Conservation (phyloP, 2,329 filamentous ascomycete species). For the Didymella segeticola region DNA sequence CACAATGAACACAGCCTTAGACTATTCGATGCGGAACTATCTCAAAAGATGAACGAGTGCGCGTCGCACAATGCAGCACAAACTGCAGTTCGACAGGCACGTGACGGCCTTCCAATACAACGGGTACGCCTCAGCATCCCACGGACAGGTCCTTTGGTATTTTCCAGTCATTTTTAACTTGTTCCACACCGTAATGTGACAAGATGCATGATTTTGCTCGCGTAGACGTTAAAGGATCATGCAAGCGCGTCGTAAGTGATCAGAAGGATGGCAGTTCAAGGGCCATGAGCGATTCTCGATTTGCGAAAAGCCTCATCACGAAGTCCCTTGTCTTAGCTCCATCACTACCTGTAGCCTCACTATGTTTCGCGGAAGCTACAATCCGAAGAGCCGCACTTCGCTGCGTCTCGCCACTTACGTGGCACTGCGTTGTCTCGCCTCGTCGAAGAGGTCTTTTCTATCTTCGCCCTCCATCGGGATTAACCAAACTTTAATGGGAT, state of each 20-base stretch:
- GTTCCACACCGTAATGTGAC: background rate
- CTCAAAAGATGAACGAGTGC: conserved; percentile 24
- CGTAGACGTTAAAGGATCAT: background rate
- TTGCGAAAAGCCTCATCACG: conserved; percentile 7
- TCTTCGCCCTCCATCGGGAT: background rate
- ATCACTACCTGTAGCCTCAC: conserved; percentile 5
- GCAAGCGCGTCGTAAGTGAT: background rate
- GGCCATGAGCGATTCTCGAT: conserved; percentile 4
- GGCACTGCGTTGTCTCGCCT: conserved; percentile 8
- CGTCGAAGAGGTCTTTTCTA: background rate
- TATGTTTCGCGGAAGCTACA: conserved; percentile 4
- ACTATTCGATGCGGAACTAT: conserved; percentile 22
- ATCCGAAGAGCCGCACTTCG: conserved; percentile 14
- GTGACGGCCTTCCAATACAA: conserved; percentile 13
- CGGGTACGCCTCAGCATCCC: background rate
- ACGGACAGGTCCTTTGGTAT: conserved; percentile 1
- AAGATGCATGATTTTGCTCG: background rate
- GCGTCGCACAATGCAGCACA: conserved; percentile 26
- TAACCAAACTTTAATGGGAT: background rate
- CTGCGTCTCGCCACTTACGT: conserved; percentile 10
- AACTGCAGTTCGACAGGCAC: conserved; percentile 24
- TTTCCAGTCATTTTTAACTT: background rate
- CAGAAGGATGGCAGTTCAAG: background rate
- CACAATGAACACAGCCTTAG: conserved; percentile 15
- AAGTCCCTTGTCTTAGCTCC: background rate